Evolutionary conservation across 1,284 basidiomycete species (phyloP).

Genomic region (Irpex sp.): DNA sequence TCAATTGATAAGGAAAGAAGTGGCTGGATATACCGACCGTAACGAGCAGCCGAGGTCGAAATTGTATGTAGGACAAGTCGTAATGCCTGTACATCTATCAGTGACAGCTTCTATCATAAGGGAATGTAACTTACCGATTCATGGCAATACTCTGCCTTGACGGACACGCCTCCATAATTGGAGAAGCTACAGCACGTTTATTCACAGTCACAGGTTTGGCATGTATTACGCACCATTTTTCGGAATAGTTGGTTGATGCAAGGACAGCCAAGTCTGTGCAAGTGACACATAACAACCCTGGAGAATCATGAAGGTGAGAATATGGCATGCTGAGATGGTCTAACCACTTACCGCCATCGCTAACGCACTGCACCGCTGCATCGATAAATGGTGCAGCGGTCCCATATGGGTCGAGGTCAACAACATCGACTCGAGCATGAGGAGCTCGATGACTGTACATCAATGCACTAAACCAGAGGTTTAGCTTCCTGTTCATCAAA

Average conservation of each 20-base stretch:
- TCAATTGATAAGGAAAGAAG: slow-evolving; percentile 95
- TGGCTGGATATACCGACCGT: slow-evolving; percentile 90
- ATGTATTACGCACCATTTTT: slow-evolving; percentile 75
- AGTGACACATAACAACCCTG: slow-evolving; percentile 91
- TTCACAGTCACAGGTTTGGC: no score
- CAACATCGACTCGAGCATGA: slow-evolving; percentile 80
- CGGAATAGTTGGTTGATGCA: slow-evolving; percentile 92
- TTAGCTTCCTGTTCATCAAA: not conserved
- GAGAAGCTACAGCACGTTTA: slow-evolving; percentile 59
- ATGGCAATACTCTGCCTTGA: slow-evolving; percentile 92
- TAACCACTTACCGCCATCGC: slow-evolving; percentile 69
- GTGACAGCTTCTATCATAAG: no score
- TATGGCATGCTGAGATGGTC: not conserved
- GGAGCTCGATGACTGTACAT: slow-evolving; percentile 89
- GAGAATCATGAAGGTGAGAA: not conserved
- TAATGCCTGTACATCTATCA: slow-evolving; percentile 55
- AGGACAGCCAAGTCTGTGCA: slow-evolving; percentile 96
- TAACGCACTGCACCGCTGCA: slow-evolving; percentile 89
- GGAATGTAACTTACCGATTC: slow-evolving; percentile 64
- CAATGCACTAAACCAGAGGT: slow-evolving; percentile 51
- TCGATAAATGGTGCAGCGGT: slow-evolving; percentile 97
- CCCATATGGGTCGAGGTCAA: slow-evolving; percentile 97
- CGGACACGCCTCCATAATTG: slow-evolving; percentile 93
- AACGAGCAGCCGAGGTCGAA: slow-evolving; percentile 84
- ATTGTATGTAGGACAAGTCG: slow-evolving; percentile 87